A percentile compares a stretch with the other conserved stretches of the same genome.
These are phyloP conservation scores for Kalmusia sp. DNA, from an alignment of 2,329 filamentous ascomycete species.

Conservation along the genomic window DNA sequence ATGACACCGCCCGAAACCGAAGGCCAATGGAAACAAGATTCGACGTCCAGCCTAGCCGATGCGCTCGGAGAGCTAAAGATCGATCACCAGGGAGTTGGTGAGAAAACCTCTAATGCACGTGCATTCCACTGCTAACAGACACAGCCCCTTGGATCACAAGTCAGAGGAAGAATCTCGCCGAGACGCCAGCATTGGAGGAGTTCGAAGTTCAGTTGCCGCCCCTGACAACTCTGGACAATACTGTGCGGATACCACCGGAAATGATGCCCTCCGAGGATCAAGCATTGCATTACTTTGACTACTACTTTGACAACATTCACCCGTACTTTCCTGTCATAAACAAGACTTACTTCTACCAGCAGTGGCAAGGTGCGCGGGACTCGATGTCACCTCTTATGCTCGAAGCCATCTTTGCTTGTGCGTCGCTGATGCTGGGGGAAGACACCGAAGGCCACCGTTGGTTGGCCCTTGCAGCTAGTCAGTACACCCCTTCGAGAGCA, in stretches of 20 bases:
- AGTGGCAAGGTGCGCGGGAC: constrained; percentile 85
- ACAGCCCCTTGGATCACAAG: constrained; percentile 83
- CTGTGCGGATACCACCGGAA: constrained; percentile 87
- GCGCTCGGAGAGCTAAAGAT: constrained; percentile 87
- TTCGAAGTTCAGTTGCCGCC: constrained; percentile 74
- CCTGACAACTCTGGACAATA: constrained; percentile 72
- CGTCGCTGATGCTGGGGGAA: constrained; percentile 82
- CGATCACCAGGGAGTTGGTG: constrained; percentile 85
- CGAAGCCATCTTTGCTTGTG: constrained; percentile 90
- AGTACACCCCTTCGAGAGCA: constrained; percentile 37
- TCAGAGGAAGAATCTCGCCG: constrained; percentile 62
- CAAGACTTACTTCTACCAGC: constrained; percentile 80
- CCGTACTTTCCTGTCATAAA: constrained; percentile 92
- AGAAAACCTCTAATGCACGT: constrained; percentile 34
- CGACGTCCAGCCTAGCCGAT: constrained; percentile 74
- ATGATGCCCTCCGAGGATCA: constrained; percentile 91
- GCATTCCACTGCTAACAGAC: constrained; percentile 24
- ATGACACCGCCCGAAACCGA: constrained; percentile 59
- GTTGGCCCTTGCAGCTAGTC: constrained; percentile 88
- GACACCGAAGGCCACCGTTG: constrained; percentile 87
- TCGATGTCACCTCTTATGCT: constrained; percentile 87
- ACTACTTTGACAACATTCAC: constrained; percentile 90
- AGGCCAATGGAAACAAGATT: constrained; percentile 44
- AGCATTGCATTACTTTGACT: constrained; percentile 82
- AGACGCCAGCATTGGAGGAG: constrained; percentile 73